A percentile compares a stretch with the other conserved stretches of the same genome.
Conservation (phyloP, 768 basidiomycete genomes). For the Suillus spraguei region DNA sequence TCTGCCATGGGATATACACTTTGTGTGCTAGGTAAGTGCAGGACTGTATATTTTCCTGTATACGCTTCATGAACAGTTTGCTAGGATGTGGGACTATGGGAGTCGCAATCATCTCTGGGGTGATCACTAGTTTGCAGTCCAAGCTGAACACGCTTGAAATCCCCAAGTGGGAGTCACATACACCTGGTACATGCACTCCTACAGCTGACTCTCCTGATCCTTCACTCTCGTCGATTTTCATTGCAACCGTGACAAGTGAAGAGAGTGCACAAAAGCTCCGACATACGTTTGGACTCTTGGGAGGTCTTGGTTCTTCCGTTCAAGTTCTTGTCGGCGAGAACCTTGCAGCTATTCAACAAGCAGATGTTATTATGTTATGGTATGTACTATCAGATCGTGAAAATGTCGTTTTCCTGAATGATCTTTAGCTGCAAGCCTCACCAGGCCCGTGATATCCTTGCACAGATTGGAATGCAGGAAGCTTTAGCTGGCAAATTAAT, state of each 20-base stretch:
- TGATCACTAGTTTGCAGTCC: slow-evolving; percentile 78
- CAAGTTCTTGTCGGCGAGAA: slow-evolving; percentile 75
- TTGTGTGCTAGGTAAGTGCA: slow-evolving; percentile 71
- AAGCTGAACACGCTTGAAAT: slow-evolving; percentile 31
- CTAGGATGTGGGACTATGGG: slow-evolving; percentile 99
- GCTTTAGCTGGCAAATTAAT: slow-evolving; percentile 89
- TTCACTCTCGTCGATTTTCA: slow-evolving; percentile 76
- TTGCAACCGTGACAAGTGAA: slow-evolving; percentile 84
- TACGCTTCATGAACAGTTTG: slow-evolving; percentile 21
- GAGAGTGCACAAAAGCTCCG: slow-evolving; percentile 73
- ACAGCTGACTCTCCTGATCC: slow-evolving; percentile 54
- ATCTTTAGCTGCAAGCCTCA: slow-evolving; percentile 88
- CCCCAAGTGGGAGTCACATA: slow-evolving; percentile 69
- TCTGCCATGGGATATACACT: slow-evolving; percentile 85
- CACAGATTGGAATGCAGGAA: slow-evolving; percentile 73
- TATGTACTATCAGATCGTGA: slow-evolving; percentile 37
- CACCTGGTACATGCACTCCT: slow-evolving; percentile 76
- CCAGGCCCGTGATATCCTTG: slow-evolving; percentile 73
- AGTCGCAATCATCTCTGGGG: slow-evolving; percentile 90
- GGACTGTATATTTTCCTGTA: slow-evolving; percentile 6
- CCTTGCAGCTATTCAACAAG: slow-evolving; percentile 64
- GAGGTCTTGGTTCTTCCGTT: slow-evolving; percentile 63
- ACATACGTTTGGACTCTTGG: slow-evolving; percentile 58
- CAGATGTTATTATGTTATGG: slow-evolving; percentile 91
- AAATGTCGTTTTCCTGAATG: slow-evolving; percentile 7